A percentile compares a stretch with the other conserved stretches of the same genome.
Evolutionary conservation across 805 yeast genomes (phyloP).

Genomic region (Metschnikowia santaceciliae): DNA sequence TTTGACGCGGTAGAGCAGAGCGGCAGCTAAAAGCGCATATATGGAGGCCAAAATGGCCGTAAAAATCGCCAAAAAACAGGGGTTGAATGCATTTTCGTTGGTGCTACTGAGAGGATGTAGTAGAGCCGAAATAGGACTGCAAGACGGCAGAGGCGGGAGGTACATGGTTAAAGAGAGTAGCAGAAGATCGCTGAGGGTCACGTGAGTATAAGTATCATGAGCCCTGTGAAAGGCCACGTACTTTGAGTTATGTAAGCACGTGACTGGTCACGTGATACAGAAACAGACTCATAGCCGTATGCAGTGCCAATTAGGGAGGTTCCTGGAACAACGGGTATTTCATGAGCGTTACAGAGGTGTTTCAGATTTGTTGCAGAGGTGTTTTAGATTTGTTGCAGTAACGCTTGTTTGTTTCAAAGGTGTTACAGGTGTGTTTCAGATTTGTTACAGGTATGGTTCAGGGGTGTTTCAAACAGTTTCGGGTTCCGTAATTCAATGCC

Average conservation of each 20-base stretch:
- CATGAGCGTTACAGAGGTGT: not conserved
- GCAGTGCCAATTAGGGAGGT: too few relatives aligned
- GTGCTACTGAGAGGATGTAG: constrained; percentile 22
- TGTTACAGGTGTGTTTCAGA: too few relatives aligned
- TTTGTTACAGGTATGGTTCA: not conserved
- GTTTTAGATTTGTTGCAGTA: too few relatives aligned
- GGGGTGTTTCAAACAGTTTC: not conserved
- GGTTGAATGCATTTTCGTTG: constrained; percentile 32
- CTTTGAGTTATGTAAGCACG: not conserved
- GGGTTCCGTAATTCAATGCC: not conserved
- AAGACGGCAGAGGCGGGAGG: constrained; percentile 14
- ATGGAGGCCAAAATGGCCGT: constrained; percentile 10
- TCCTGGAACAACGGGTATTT: not conserved
- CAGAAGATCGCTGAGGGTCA: not conserved
- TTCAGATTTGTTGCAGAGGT: too few relatives aligned
- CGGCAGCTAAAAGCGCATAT: constrained; percentile 6
- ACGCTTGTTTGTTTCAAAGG: too few relatives aligned
- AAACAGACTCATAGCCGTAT: too few relatives aligned
- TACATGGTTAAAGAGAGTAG: constrained; percentile 5
- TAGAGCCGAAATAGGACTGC: constrained; percentile 16
- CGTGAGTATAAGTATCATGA: not conserved
- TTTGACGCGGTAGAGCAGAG: not conserved
- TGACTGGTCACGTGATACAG: not conserved
- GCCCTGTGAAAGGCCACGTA: not conserved
- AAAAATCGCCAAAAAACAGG: constrained; percentile 25